Base-by-base conservation (phyloP, 805 yeast genomes). In the Yarrowia sp. region DNA sequence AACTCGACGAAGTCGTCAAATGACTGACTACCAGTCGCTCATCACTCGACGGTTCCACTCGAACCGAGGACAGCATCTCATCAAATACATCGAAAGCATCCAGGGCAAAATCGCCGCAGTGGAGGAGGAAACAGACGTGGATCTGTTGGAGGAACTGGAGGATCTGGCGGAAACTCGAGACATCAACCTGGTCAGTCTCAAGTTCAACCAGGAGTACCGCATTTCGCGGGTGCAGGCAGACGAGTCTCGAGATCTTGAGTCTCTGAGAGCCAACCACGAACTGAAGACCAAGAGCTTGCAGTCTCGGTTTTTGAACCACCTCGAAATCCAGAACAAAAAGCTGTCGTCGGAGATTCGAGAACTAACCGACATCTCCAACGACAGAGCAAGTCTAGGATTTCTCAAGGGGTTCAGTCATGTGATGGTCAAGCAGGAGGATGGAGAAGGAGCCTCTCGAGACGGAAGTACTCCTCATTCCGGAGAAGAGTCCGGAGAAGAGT, bases 51-150 rank as follows among this genome's bases (percentile, higher is more conserved):
- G 55, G 13, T 61, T 61, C 55, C 66, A 61, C 55, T 46, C 66
- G 9, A 61, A 46, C 38, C 50, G 66, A 6, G 55, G 66, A 38
- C 55, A 61, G 55, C 66, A 61, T 46, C 66, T 61, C 46, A 47
- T 61, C 36, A 46, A 47, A 14, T 46, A 47, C 53, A 61, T 61
- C n/a, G 66, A 61, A 38, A 46, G 39, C 66, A 46, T 61, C 46
- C 66, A 61, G 55, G 34, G 55, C 55, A 61, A 47, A 30, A 61
- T 61, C 24, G 66, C 66, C 20, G 55, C 42, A 5, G 66, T 61
- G 44, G 66, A 61, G 24, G 40, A 46, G 38, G 66, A 61, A 46
- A 61, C 55, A 12, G 66, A 61, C 36, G 43, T 24, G 55, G 55
- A 61, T 36, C 46, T 61, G 55, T 19, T 61, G 55, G 55, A 61